These are phyloP conservation scores for Hypomyces perniciosus DNA, from an alignment of 2,329 filamentous ascomycete genomes.

Conservation along the genomic window DNA sequence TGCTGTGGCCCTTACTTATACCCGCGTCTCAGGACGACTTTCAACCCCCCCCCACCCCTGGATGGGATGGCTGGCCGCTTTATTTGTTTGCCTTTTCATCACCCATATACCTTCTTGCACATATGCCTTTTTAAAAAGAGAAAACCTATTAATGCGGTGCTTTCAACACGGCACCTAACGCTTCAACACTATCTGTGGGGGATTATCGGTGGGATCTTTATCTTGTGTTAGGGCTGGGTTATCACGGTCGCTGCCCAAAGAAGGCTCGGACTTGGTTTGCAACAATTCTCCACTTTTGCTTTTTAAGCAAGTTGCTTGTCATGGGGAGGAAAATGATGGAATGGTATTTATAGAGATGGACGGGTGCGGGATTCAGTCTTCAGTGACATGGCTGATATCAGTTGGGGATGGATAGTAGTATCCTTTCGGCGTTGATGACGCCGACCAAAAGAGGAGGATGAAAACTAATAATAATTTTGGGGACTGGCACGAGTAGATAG, in stretches of 20 bases:
- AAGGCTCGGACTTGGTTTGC: constrained; percentile 14
- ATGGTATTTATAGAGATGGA: constrained; percentile 7
- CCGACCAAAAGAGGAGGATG: constrained; percentile 17
- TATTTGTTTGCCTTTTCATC: constrained; percentile 2
- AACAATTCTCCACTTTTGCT: constrained; percentile 22
- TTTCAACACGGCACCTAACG: constrained; percentile 6
- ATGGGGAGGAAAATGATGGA: constrained; percentile 1
- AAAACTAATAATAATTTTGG: constrained; percentile 21
- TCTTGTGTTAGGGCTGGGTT: constrained; percentile 4
- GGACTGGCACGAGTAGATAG: constrained; percentile 19
- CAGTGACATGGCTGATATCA: neutral
- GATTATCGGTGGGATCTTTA: constrained; percentile 15
- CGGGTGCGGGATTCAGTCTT: too few relatives aligned
- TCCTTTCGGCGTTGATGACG: neutral
- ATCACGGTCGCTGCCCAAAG: constrained; percentile 7
- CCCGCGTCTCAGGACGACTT: constrained; percentile 12
- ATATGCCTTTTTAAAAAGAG: constrained; percentile 5
- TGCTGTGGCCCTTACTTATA: constrained; percentile 6
- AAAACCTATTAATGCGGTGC: constrained; percentile 8
- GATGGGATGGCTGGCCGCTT: constrained; percentile 5
- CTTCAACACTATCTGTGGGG: constrained; percentile 23
- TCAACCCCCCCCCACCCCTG: neutral
- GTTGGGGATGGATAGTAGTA: neutral
- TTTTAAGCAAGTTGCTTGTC: constrained; percentile 8
- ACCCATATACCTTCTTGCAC: constrained; percentile 9